A percentile compares a stretch with the other conserved stretches of the same genome.
These are phyloP conservation scores for Xylaria sp. DNA, from an alignment of 2,329 filamentous ascomycete species.

Conservation along the genomic window DNA sequence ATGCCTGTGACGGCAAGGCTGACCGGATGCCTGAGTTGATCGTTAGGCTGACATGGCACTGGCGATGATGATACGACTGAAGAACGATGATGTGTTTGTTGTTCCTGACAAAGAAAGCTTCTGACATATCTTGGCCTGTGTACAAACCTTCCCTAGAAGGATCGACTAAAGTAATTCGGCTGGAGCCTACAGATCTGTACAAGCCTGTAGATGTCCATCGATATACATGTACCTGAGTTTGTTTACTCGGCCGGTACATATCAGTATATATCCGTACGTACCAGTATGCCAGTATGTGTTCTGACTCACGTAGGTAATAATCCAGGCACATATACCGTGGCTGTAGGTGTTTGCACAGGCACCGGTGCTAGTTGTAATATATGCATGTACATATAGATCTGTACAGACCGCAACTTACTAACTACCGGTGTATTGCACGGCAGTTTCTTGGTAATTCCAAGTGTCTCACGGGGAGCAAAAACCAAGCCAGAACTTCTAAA, in stretches of 20 bases:
- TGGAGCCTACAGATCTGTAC: too few relatives aligned
- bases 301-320: too few relatives aligned
- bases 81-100: conserved; percentile 1
- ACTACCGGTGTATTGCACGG: background rate
- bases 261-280: too few relatives aligned
- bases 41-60: background rate
- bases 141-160: conserved; percentile 14
- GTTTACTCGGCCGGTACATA: too few relatives aligned
- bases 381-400: conserved; percentile 1
- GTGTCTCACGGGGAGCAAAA: background rate
- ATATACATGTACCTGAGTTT: too few relatives aligned
- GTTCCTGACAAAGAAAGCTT: conserved; percentile 15
- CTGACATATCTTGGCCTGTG: conserved; percentile 17
- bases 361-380: too few relatives aligned
- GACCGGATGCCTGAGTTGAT: conserved; percentile 11
- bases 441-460: background rate
- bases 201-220: too few relatives aligned
- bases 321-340: too few relatives aligned
- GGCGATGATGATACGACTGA: background rate
- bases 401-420: conserved; percentile 10
- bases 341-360: too few relatives aligned
- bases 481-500: background rate
- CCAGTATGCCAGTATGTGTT: too few relatives aligned
- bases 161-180: conserved; percentile 3
- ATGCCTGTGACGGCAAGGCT: conserved; percentile 17